A percentile compares a stretch with the other conserved stretches of the same genome.
phyloP scores from a whole-genome alignment of 768 basidiomycete genomes.

The Dacryopinax primogenitus region DNA sequence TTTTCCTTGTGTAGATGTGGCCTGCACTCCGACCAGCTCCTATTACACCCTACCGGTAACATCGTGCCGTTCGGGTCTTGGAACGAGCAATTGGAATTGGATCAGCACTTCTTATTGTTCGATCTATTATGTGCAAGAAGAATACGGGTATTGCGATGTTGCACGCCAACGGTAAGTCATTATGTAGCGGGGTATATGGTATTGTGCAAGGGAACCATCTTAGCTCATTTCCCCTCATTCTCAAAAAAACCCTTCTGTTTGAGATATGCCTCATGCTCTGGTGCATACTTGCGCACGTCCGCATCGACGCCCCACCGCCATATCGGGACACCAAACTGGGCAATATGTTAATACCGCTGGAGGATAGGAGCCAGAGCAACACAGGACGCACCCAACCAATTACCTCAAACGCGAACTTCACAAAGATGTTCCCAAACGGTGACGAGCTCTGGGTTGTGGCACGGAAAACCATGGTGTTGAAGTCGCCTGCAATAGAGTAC shows the following conservation, averaged over 20 bases:
- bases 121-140: no score
- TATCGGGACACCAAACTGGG: conserved; percentile 24
- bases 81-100: no score
- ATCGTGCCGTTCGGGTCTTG: no score
- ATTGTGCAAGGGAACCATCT: no score
- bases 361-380: not conserved
- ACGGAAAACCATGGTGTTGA: conserved; percentile 54
- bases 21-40: no score
- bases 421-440: conserved; percentile 45
- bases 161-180: no score
- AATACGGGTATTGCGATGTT: no score
- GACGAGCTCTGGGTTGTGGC: conserved; percentile 51
- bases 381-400: conserved; percentile 33
- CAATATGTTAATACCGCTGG: not conserved
- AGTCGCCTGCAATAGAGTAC: conserved; percentile 62
- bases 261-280: conserved; percentile 16
- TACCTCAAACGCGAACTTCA: conserved; percentile 38
- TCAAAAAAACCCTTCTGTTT: conserved; percentile 16
- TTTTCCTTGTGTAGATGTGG: no score
- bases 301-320: conserved; percentile 26
- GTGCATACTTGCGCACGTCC: conserved; percentile 15
- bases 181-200: no score
- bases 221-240: no score
- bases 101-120: no score
- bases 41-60: no score